A percentile compares a stretch with the other conserved stretches of the same genome.
Conservation (phyloP, 1,284 basidiomycete species). For the Mycena citricolor region DNA sequence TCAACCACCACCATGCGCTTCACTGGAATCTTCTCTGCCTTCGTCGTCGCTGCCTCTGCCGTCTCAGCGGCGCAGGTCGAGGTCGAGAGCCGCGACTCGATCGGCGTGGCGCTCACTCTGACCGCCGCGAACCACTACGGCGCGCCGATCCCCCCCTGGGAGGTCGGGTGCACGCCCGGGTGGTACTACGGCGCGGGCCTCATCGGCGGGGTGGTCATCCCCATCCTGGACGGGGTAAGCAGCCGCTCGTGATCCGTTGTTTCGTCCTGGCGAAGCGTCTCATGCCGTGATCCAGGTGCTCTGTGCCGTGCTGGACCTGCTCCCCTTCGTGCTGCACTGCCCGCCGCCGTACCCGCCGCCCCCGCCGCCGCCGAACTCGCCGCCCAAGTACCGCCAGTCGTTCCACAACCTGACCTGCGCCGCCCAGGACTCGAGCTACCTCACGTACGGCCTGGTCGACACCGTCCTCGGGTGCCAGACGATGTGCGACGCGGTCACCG, state of each 20-base stretch:
- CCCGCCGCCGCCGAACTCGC: constrained; percentile 18
- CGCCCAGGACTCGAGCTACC: constrained; percentile 39
- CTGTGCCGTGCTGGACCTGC: constrained; percentile 35
- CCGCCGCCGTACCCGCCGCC: constrained; percentile 27
- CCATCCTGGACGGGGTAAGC: constrained; percentile 32
- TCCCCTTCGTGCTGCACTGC: constrained; percentile 37
- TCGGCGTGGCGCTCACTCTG: constrained; percentile 27
- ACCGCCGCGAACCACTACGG: constrained; percentile 35
- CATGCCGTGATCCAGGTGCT: constrained; percentile 30
- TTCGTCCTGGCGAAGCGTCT: background rate
- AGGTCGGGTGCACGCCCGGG: constrained; percentile 32
- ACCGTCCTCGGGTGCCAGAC: constrained; percentile 40
- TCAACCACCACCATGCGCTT: constrained; percentile 40
- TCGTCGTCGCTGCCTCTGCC: constrained; percentile 26
- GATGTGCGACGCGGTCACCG: constrained; percentile 42
- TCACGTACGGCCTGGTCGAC: constrained; percentile 46
- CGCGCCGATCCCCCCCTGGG: constrained; percentile 40
- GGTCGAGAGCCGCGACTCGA: constrained; percentile 12
- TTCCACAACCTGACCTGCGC: constrained; percentile 43
- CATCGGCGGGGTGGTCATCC: constrained; percentile 22
- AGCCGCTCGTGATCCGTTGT: constrained; percentile 5
- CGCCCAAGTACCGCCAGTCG: constrained; percentile 37
- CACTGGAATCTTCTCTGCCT: constrained; percentile 28
- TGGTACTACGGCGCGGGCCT: constrained; percentile 37
- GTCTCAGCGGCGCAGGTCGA: constrained; percentile 26